phyloP scores from a whole-genome alignment of 441 rosid species.

The Erodium texanum region DNA sequence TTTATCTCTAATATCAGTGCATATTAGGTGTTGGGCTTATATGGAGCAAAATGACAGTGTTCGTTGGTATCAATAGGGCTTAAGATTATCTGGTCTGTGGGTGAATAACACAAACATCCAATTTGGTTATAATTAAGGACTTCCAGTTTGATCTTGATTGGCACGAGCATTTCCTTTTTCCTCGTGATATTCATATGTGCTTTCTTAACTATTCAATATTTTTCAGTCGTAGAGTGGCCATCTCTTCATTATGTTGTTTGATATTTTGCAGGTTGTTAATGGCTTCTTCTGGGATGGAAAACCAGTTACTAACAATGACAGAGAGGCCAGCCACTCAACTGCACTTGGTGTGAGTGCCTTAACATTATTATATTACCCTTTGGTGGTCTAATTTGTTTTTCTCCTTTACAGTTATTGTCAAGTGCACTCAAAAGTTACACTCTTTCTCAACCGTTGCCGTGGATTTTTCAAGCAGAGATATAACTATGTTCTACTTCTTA shows the following conservation, averaged over 20 bases:
- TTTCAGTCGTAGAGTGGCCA: too few species aligned
- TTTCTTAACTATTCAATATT: background rate
- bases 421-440: background rate
- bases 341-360: constrained; percentile 81
- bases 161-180: background rate
- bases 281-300: constrained; percentile 92
- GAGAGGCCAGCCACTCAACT: constrained; percentile 47
- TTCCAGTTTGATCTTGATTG: background rate
- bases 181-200: background rate
- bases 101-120: background rate
- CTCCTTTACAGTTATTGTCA: constrained; percentile 6
- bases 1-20: background rate
- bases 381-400: constrained; percentile 6
- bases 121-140: background rate
- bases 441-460: background rate
- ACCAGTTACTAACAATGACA: constrained; percentile 40
- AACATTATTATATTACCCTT: background rate
- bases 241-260: constrained; percentile 5
- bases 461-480: constrained; percentile 12
- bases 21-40: background rate
- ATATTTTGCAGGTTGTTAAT: constrained; percentile 65
- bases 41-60: background rate
- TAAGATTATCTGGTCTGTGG: background rate
- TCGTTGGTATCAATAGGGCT: background rate
- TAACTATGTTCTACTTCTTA: constrained; percentile 21